These are phyloP conservation scores for Friedmanniomyces endolithicus DNA, from an alignment of 495 filamentous ascomycete species.

Conservation along the genomic window DNA sequence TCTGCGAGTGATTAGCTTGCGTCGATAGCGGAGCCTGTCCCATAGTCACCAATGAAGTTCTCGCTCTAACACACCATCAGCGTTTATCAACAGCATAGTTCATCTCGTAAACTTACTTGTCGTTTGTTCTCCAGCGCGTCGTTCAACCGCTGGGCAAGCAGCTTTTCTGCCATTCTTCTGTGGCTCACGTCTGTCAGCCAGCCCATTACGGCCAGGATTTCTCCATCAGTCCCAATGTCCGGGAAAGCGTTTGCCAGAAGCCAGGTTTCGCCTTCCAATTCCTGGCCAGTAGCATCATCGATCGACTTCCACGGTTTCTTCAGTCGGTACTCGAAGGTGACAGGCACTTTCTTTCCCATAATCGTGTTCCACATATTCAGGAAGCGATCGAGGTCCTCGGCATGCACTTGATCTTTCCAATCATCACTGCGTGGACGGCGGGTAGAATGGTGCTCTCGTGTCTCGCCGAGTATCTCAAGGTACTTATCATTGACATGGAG, in stretches of 20 bases:
- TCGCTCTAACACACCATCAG: slow-evolving; percentile 27
- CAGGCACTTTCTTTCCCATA: slow-evolving; percentile 40
- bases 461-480: slow-evolving; percentile 50
- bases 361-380: slow-evolving; percentile 42
- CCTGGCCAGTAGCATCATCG: slow-evolving; percentile 36
- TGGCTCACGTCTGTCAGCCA: slow-evolving; percentile 34
- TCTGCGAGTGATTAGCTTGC: no score
- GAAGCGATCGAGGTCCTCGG: slow-evolving; percentile 44
- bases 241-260: slow-evolving; percentile 57
- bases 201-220: slow-evolving; percentile 54
- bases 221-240: slow-evolving; percentile 42
- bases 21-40: no score
- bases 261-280: slow-evolving; percentile 50
- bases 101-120: slow-evolving; percentile 7
- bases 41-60: slow-evolving; percentile 81
- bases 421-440: slow-evolving; percentile 33
- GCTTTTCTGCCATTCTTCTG: slow-evolving; percentile 40
- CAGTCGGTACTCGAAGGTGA: slow-evolving; percentile 56
- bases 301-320: slow-evolving; percentile 38
- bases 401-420: slow-evolving; percentile 53
- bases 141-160: slow-evolving; percentile 43
- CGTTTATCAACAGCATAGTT: no score
- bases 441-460: slow-evolving; percentile 27
- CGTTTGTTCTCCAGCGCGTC: slow-evolving; percentile 33
- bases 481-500: slow-evolving; percentile 59